A percentile compares a stretch with the other conserved stretches of the same genome.
Conservation (phyloP, 2,329 filamentous ascomycete genomes). For the Alternaria panax region DNA sequence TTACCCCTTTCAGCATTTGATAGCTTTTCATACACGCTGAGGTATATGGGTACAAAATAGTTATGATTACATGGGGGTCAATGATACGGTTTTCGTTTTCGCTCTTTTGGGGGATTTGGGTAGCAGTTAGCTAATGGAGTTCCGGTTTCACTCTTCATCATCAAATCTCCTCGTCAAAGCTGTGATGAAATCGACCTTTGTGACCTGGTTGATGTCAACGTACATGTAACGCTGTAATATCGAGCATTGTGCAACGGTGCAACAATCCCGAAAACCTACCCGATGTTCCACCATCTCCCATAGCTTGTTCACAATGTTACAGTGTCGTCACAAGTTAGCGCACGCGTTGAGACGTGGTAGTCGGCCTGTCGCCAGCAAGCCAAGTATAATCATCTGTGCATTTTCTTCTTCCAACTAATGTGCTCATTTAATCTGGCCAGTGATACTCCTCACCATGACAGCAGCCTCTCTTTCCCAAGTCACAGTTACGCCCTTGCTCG, state of each 20-base stretch:
- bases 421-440: slow-evolving; percentile 56
- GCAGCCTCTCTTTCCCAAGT: slow-evolving; percentile 90
- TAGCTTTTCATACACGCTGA: slow-evolving; percentile 19
- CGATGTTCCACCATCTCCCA: background rate
- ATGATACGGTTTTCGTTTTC: slow-evolving; percentile 21
- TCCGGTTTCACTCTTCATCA: slow-evolving; percentile 32
- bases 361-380: too few relatives aligned
- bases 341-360: background rate
- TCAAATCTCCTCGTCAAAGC: background rate
- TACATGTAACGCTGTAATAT: background rate
- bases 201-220: background rate
- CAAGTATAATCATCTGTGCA: background rate
- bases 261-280: background rate
- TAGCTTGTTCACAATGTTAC: background rate
- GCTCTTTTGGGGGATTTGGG: slow-evolving; percentile 17
- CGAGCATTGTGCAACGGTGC: background rate
- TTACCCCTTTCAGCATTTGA: slow-evolving; percentile 32
- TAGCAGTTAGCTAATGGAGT: slow-evolving; percentile 42
- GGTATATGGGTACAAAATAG: slow-evolving; percentile 36
- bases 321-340: background rate
- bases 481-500: slow-evolving; percentile 56
- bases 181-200: background rate
- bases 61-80: slow-evolving; percentile 31
- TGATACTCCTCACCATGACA: slow-evolving; percentile 89
- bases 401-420: background rate